Base-by-base conservation (phyloP, 352 stramenopile genomes). In the Phytophthora parvispora region DNA sequence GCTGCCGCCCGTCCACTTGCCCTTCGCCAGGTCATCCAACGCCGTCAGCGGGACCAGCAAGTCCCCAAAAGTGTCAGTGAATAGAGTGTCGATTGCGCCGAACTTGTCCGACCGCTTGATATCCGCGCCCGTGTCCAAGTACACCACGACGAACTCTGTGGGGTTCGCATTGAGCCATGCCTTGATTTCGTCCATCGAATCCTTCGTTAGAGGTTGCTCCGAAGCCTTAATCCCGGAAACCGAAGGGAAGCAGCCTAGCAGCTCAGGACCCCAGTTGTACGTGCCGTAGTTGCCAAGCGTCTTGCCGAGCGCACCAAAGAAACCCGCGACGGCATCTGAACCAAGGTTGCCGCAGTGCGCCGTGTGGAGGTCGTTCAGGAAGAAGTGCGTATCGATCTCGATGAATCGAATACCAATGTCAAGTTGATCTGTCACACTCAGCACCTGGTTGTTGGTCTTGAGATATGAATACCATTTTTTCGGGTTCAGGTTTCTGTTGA, bases 361-460 rank as follows among this genome's bases (percentile, higher is more conserved):
- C 3, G 75, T 83, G 57, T 69, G 80, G 9, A 93, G 68, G 12
- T 91, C 79, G n/a, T 82, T 78, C 27, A 89, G 64, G 57, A 87
- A 89, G 43, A 76, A 89, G 62, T 88, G 80, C 52, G 77, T 81
- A 66, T 91, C 80, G 20, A 92, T 69, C 62, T 92, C 84, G n/a
- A 92, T 27, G 32, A 73, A 88, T 6, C 85, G 81, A 49, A 91
- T 78, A 22, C 85, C 83, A 28, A 93, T 72, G 43, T 83, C 75
- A 15, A 93, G 68, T 67, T 91, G 83, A 60, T 93, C 85, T 2
- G 77, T 84, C 18, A 93, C 47, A 60, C 80, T 88, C 18, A 91
- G 70, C 42, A 86, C 68, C 48, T 92, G 80, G 60, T 92, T 88
- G 75, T 89, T 90, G 6, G 84, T 92, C 73, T 88, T 87, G 38